A percentile compares a stretch with the other conserved stretches of the same genome.
phyloP scores from a whole-genome alignment of 108 stramenopile genomes.

The Cyclotella atomus region DNA sequence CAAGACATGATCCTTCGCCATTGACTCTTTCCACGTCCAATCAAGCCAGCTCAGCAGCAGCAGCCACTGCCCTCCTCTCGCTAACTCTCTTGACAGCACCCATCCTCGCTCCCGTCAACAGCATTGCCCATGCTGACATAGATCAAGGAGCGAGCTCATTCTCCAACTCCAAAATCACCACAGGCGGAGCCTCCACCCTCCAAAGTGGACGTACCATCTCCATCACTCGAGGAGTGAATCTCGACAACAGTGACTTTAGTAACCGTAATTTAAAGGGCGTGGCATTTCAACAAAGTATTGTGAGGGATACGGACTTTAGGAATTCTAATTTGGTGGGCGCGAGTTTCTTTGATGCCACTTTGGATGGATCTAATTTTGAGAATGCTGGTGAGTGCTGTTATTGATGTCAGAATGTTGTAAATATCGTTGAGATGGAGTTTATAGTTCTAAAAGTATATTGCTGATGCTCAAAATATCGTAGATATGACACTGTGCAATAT shows the following conservation, averaged over 20 bases:
- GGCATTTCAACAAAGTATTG: conserved; percentile 95
- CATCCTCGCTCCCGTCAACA: conserved; percentile 1
- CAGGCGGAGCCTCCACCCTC: conserved; percentile 85
- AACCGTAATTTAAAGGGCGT: conserved; percentile 90
- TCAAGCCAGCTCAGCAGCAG: neutral
- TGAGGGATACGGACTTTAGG: conserved; percentile 88
- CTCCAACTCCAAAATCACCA: conserved; percentile 85
- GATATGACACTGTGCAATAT: conserved; percentile 78
- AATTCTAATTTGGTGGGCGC: conserved; percentile 79
- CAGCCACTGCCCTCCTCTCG: conserved; percentile 22
- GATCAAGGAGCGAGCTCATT: conserved; percentile 58
- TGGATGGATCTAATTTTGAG: conserved; percentile 90
- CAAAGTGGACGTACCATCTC: conserved; percentile 90
- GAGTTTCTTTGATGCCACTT: conserved; percentile 94
- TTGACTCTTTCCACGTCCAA: neutral
- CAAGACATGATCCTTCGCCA: neutral
- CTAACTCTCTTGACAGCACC: conserved; percentile 14
- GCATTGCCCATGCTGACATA: conserved; percentile 13
- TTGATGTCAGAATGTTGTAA: too few species aligned
- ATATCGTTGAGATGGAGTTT: too few species aligned
- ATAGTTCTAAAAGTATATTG: neutral
- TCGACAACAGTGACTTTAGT: conserved; percentile 62
- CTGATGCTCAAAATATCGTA: neutral
- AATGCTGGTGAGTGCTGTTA: conserved; percentile 70
- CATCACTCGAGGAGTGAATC: conserved; percentile 73